Evolutionary conservation across 306 rosid genomes (phyloP).

Genomic region (Chamaecrista fasciculata): DNA sequence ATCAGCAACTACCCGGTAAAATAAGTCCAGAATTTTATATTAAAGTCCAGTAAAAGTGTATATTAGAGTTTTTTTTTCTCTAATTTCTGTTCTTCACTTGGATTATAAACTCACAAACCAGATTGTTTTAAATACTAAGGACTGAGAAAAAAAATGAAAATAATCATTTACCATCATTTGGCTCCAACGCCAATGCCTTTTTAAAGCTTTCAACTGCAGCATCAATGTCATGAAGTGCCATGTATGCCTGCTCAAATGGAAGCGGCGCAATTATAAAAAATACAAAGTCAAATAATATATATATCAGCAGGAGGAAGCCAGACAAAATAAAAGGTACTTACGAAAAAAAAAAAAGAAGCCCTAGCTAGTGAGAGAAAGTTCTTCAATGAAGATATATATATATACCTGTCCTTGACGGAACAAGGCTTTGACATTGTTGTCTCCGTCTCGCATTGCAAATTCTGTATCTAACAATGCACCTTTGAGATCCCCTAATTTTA

Average conservation of each 20-base stretch:
- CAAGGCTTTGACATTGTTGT: constrained; percentile 84
- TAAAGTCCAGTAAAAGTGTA: no score
- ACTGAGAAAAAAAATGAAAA: no score
- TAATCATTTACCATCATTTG: constrained; percentile 69
- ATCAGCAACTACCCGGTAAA: no score
- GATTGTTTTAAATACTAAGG: not conserved
- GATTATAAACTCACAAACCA: not conserved
- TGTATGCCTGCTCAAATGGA: constrained; percentile 55
- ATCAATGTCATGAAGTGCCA: constrained; percentile 86
- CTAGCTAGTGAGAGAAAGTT: not conserved
- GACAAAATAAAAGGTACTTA: constrained; percentile 1
- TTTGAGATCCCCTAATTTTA: constrained; percentile 84
- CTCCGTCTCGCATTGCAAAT: constrained; percentile 93
- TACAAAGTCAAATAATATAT: not conserved
- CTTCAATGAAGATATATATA: constrained; percentile 33
- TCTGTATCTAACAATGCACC: constrained; percentile 93
- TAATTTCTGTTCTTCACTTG: not conserved
- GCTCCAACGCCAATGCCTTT: constrained; percentile 75
- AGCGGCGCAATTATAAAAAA: constrained; percentile 23
- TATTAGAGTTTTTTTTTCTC: not conserved
- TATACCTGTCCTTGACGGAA: constrained; percentile 95
- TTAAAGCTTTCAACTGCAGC: constrained; percentile 85
- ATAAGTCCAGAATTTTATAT: no score
- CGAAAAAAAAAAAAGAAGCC: no score
- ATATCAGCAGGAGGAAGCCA: constrained; percentile 7